phyloP scores from a whole-genome alignment of 306 rosid species.

The Geum urbanum region DNA sequence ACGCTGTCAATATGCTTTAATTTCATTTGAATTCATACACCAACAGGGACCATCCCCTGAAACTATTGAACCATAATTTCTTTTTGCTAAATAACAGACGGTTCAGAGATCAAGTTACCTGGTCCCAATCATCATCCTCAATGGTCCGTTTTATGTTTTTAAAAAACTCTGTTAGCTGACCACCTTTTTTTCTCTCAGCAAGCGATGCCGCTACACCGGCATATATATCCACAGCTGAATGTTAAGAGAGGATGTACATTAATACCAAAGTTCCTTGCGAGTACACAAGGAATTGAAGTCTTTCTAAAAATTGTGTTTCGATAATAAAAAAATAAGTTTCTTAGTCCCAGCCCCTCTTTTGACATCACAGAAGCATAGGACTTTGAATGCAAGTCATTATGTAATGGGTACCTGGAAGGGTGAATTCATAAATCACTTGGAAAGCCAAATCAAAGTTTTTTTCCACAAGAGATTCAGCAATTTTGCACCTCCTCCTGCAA shows the following conservation, averaged over 20 bases:
- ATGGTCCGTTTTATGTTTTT: conserved; percentile 90
- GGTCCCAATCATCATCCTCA: conserved; percentile 97
- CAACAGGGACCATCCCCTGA: not conserved
- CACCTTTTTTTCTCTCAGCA: conserved; percentile 89
- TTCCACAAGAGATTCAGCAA: conserved; percentile 93
- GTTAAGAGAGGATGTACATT: conserved; percentile 23
- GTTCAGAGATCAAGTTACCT: conserved; percentile 47
- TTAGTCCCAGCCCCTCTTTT: conserved; percentile 7
- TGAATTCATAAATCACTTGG: conserved; percentile 88
- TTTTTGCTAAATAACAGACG: not conserved
- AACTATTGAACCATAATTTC: not conserved
- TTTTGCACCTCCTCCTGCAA: conserved; percentile 83
- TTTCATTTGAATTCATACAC: not conserved
- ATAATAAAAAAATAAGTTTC: not conserved
- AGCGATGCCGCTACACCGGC: conserved; percentile 95
- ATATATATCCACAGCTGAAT: conserved; percentile 90
- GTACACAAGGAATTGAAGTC: no score
- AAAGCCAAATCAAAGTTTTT: conserved; percentile 95
- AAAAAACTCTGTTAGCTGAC: conserved; percentile 90
- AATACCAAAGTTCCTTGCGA: not conserved
- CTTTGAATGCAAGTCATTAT: conserved; percentile 15
- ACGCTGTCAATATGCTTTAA: conserved; percentile 6
- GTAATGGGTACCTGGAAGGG: conserved; percentile 65
- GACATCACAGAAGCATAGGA: conserved; percentile 1
- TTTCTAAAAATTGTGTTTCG: no score